Conservation (phyloP, 129 eudicot genomes). For the Cynara cardunculus region DNA sequence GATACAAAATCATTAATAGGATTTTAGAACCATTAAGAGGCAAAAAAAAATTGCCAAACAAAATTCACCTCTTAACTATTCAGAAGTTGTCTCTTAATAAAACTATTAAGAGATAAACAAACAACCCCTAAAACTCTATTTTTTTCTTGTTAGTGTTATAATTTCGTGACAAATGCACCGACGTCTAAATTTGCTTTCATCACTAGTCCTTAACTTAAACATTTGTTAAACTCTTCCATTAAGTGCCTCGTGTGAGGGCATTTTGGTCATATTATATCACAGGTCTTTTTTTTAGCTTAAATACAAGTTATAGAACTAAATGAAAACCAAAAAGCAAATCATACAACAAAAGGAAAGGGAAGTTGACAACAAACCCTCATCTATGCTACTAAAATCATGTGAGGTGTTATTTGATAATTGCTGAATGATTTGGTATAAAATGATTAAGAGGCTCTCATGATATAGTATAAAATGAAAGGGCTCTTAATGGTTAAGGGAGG, state of each 20-base stretch:
- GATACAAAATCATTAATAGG: no score
- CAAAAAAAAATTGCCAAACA: no score
- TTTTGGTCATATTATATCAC: neutral
- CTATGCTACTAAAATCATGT: neutral
- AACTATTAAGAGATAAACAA: no score
- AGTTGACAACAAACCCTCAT: neutral
- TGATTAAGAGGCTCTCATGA: no score
- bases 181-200: neutral
- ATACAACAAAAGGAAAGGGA: neutral
- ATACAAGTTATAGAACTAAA: neutral
- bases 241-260: neutral
- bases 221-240: neutral
- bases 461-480: no score
- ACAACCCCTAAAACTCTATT: no score
- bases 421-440: no score
- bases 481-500: no score
- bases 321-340: neutral
- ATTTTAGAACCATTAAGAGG: no score
- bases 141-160: neutral
- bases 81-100: no score
- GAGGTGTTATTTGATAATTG: no score
- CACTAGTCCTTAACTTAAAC: neutral
- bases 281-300: neutral
- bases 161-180: neutral
- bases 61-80: no score